These are phyloP conservation scores for Lactarius vividus DNA, from an alignment of 768 basidiomycete genomes.

Conservation along the genomic window DNA sequence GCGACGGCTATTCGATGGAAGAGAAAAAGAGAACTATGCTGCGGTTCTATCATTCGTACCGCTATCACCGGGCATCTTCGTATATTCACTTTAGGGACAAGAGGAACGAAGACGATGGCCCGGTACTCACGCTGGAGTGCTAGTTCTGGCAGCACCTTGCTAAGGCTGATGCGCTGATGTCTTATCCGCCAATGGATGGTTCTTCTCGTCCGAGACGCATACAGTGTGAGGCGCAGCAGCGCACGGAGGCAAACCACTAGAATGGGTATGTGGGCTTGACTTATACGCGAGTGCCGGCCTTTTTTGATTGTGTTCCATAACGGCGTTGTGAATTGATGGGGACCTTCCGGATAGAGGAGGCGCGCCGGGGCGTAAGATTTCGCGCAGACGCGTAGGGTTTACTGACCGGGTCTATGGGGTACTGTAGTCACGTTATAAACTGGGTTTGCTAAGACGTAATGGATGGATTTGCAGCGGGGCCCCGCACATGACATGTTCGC, in stretches of 20 bases:
- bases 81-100: slow-evolving; percentile 59
- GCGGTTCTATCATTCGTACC: slow-evolving; percentile 65
- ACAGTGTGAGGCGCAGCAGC: slow-evolving; percentile 25
- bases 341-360: slow-evolving; percentile 27
- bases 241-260: slow-evolving; percentile 23
- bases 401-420: not conserved
- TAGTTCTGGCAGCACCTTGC: slow-evolving; percentile 61
- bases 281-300: slow-evolving; percentile 43
- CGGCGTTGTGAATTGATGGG: not conserved
- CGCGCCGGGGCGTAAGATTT: slow-evolving; percentile 16
- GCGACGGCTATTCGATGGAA: slow-evolving; percentile 35
- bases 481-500: not conserved
- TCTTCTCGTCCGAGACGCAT: slow-evolving; percentile 41
- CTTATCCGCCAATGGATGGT: slow-evolving; percentile 59
- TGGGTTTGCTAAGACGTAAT: not conserved
- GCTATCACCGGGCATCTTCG: slow-evolving; percentile 78
- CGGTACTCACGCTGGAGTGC: slow-evolving; percentile 47
- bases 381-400: slow-evolving; percentile 13
- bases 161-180: slow-evolving; percentile 61
- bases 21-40: slow-evolving; percentile 36
- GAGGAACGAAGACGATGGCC: slow-evolving; percentile 24
- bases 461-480: not conserved
- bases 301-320: not conserved
- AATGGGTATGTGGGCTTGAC: slow-evolving; percentile 55
- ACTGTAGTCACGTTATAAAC: too few relatives aligned